phyloP scores from a whole-genome alignment of 202 grass and related monocot species.

The Carex arenaria region DNA sequence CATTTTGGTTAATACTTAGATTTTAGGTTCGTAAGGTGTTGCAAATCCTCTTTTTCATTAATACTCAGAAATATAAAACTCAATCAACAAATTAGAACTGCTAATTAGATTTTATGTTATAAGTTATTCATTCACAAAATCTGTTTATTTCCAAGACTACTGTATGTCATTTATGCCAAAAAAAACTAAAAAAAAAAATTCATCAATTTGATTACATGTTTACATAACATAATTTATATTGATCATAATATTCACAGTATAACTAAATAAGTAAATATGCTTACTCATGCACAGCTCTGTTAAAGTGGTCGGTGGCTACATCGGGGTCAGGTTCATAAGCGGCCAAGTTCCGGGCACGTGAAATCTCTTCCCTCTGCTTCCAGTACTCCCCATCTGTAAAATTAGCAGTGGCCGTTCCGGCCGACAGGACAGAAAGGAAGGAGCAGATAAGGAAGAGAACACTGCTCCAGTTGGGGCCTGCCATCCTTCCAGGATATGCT shows the following conservation, averaged over 20 bases:
- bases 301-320: constrained; percentile 35
- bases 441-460: constrained; percentile 12
- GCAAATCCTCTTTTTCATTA: neutral
- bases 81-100: neutral
- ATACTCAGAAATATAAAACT: neutral
- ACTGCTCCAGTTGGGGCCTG: neutral
- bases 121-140: too few relatives aligned
- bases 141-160: too few relatives aligned
- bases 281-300: constrained; percentile 32
- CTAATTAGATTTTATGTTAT: too few relatives aligned
- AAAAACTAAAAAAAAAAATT: too few relatives aligned
- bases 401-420: neutral
- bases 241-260: neutral
- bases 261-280: neutral
- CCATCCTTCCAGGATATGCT: constrained; percentile 6
- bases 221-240: neutral
- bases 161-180: too few relatives aligned
- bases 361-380: constrained; percentile 29
- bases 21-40: neutral
- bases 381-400: constrained; percentile 46
- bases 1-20: neutral
- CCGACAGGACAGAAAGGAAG: constrained; percentile 10
- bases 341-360: constrained; percentile 14
- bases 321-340: constrained; percentile 38
- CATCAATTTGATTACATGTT: too few relatives aligned